Conservation (phyloP, 1,139 yeast species). For the Suhomyces guaymorum region DNA sequence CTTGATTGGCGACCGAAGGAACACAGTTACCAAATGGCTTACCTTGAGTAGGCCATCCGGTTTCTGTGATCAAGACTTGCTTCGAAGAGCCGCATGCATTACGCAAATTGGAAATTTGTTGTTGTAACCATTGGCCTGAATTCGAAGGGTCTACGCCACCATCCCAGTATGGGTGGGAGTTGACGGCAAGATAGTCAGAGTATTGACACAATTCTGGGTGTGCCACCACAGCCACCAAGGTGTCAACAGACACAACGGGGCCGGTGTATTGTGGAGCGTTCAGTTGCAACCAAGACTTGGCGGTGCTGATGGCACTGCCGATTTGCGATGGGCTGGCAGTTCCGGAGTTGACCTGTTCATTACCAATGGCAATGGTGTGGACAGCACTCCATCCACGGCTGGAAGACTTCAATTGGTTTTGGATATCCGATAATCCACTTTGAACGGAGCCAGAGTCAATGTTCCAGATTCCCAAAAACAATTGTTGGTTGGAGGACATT, state of each 20-base stretch:
- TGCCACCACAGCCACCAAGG: conserved; percentile 69
- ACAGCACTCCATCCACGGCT: conserved; percentile 72
- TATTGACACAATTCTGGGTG: conserved; percentile 70
- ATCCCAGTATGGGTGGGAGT: conserved; percentile 81
- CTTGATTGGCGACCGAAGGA: conserved; percentile 66
- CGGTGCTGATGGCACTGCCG: conserved; percentile 53
- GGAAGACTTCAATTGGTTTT: conserved; percentile 53
- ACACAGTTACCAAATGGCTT: conserved; percentile 64
- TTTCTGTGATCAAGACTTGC: conserved; percentile 64
- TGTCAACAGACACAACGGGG: conserved; percentile 74
- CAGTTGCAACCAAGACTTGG: conserved; percentile 54
- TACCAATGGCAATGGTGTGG: conserved; percentile 75
- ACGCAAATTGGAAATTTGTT: conserved; percentile 67
- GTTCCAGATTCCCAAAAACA: conserved; percentile 77
- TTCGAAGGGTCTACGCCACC: conserved; percentile 62
- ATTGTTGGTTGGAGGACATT: conserved; percentile 58
- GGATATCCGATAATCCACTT: conserved; percentile 49
- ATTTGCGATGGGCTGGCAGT: conserved; percentile 60
- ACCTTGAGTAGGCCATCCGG: conserved; percentile 84
- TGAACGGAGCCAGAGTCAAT: conserved; percentile 47
- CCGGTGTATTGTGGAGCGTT: conserved; percentile 67
- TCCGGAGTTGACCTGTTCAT: conserved; percentile 75
- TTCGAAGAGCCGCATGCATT: conserved; percentile 64
- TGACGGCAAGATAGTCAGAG: conserved; percentile 80
- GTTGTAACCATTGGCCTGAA: conserved; percentile 70